These are phyloP conservation scores for Populus tomentosa DNA, from an alignment of 441 rosid species.

Conservation along the genomic window DNA sequence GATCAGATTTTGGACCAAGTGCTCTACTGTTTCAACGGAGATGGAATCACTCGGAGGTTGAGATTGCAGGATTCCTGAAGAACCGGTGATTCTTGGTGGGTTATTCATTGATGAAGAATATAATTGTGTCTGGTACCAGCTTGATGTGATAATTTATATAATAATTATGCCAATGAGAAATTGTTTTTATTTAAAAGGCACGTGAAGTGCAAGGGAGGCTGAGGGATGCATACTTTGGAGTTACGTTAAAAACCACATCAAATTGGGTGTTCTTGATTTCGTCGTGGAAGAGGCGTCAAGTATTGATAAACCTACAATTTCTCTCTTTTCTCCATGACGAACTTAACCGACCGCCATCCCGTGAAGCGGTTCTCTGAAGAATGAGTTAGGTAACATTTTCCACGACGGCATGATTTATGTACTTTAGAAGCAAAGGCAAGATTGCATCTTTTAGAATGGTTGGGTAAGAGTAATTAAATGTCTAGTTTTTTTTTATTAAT, in stretches of 20 bases:
- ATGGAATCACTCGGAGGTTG: constrained; percentile 9
- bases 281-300: not conserved
- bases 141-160: too few species aligned
- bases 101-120: not conserved
- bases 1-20: constrained; percentile 38
- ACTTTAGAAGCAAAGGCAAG: not conserved
- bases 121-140: not conserved
- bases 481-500: too few species aligned
- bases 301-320: too few species aligned
- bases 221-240: too few species aligned
- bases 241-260: too few species aligned
- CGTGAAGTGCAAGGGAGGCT: not conserved
- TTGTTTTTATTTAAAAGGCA: not conserved
- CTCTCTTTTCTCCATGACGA: too few species aligned
- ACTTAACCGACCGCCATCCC: too few species aligned
- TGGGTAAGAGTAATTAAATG: too few species aligned
- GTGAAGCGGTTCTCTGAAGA: too few species aligned
- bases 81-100: not conserved
- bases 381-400: too few species aligned
- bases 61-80: not conserved
- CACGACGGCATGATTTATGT: not conserved
- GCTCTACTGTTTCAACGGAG: constrained; percentile 37
- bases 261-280: too few species aligned
- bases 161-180: not conserved
- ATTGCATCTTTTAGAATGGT: too few species aligned